Percentiles rank a stretch among this genome's conserved stretches.
phyloP scores from a whole-genome alignment of 805 yeast species.

The Candida sphagnicola region DNA sequence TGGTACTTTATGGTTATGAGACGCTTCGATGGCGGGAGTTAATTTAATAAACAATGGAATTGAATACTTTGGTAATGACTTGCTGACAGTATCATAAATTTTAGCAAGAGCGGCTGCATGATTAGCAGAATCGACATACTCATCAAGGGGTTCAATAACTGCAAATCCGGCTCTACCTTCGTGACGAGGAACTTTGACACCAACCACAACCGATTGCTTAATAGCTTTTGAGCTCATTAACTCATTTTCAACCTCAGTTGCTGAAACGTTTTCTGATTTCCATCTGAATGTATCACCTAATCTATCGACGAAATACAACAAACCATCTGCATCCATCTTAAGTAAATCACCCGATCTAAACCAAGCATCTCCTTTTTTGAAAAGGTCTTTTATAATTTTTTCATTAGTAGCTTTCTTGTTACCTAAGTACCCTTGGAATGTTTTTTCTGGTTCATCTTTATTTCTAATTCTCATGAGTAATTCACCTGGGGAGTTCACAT shows the following conservation, averaged over 20 bases:
- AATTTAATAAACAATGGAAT: slow-evolving; percentile 79
- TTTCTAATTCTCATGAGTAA: slow-evolving; percentile 70
- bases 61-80: slow-evolving; percentile 75
- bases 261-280: slow-evolving; percentile 94
- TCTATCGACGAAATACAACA: slow-evolving; percentile 83
- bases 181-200: slow-evolving; percentile 76
- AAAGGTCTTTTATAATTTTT: slow-evolving; percentile 70
- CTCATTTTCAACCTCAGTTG: slow-evolving; percentile 88
- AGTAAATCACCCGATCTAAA: slow-evolving; percentile 85
- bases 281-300: slow-evolving; percentile 94
- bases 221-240: slow-evolving; percentile 46
- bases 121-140: slow-evolving; percentile 21
- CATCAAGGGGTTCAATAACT: slow-evolving; percentile 54
- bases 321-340: slow-evolving; percentile 60
- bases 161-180: slow-evolving; percentile 97
- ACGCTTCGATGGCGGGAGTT: slow-evolving; percentile 54
- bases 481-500: slow-evolving; percentile 76
- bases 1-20: slow-evolving; percentile 80
- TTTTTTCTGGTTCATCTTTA: slow-evolving; percentile 58
- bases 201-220: slow-evolving; percentile 80
- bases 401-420: slow-evolving; percentile 70
- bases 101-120: slow-evolving; percentile 30
- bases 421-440: slow-evolving; percentile 88
- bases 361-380: slow-evolving; percentile 86
- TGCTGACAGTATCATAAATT: slow-evolving; percentile 23